Percentiles rank a stretch among this genome's conserved stretches.
phyloP scores from a whole-genome alignment of 805 yeast species.

The Wickerhamomyces hampshirensis region DNA sequence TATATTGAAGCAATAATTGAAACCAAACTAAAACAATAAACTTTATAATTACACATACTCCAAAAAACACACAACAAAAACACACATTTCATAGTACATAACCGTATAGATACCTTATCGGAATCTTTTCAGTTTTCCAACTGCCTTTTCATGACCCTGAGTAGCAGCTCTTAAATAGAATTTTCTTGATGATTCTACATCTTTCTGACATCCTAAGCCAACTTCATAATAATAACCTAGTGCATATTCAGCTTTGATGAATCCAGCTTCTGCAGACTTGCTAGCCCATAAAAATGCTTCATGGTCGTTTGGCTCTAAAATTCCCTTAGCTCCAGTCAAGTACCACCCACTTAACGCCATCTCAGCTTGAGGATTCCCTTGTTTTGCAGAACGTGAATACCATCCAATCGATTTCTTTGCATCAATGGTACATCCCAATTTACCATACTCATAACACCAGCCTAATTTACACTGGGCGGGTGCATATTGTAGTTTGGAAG shows the following conservation, averaged over 20 bases:
- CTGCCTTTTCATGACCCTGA: conserved; percentile 56
- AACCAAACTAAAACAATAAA: no score
- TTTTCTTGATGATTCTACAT: conserved; percentile 38
- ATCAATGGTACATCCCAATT: conserved; percentile 45
- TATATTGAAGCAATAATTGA: no score
- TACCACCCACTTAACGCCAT: conserved; percentile 76
- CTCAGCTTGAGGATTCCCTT: conserved; percentile 63
- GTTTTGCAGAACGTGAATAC: conserved; percentile 61
- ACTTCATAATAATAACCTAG: conserved; percentile 63
- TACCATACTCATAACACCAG: conserved; percentile 68
- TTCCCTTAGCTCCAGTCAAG: conserved; percentile 58
- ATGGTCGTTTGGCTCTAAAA: conserved; percentile 48
- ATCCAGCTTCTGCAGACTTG: conserved; percentile 55
- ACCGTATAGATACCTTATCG: background rate
- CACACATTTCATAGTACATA: conserved; percentile 1
- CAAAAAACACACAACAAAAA: no score
- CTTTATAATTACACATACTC: no score
- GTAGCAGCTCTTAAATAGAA: conserved; percentile 60
- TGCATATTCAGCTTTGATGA: conserved; percentile 62
- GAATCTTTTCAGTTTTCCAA: conserved; percentile 19
- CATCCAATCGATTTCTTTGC: conserved; percentile 63
- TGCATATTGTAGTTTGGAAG: conserved; percentile 56
- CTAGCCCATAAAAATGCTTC: conserved; percentile 68
- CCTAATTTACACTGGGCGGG: conserved; percentile 71
- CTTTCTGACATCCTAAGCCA: conserved; percentile 51